Evolutionary conservation across 2,329 filamentous ascomycete genomes (phyloP).

Genomic region (Aureobasidium sp.): DNA sequence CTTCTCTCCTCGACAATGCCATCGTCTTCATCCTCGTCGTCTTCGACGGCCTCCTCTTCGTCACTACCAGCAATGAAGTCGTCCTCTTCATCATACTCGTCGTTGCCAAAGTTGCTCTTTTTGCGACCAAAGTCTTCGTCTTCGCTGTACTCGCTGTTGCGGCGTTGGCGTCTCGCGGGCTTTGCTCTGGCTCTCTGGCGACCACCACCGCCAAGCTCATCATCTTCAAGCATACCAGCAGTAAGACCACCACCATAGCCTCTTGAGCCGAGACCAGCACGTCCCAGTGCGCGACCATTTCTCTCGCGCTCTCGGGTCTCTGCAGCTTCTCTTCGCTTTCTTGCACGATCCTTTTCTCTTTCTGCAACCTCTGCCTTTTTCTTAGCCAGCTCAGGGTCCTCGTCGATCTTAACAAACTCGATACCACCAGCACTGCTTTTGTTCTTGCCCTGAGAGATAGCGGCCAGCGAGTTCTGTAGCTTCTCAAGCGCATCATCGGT

Average conservation of each 20-base stretch:
- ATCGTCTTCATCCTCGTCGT: conserved; percentile 46
- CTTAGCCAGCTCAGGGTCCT: conserved; percentile 69
- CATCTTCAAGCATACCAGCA: conserved; percentile 61
- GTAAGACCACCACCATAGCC: conserved; percentile 50
- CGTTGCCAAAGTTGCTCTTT: conserved; percentile 51
- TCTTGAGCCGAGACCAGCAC: conserved; percentile 40
- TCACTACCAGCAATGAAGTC: conserved; percentile 71
- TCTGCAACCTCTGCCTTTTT: conserved; percentile 65
- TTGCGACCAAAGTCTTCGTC: conserved; percentile 70
- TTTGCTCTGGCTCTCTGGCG: conserved; percentile 17
- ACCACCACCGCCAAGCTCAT: conserved; percentile 32
- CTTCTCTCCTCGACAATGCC: conserved; percentile 30
- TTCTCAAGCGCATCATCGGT: conserved; percentile 64
- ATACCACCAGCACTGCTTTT: conserved; percentile 44
- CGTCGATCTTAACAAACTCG: conserved; percentile 60
- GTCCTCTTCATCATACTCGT: conserved; percentile 73
- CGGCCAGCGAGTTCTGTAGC: conserved; percentile 59
- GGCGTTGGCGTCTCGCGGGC: conserved; percentile 28
- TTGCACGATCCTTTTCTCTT: conserved; percentile 61
- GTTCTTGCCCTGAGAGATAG: conserved; percentile 49
- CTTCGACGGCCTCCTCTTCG: conserved; percentile 46
- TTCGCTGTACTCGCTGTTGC: conserved; percentile 50
- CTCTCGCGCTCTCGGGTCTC: conserved; percentile 56
- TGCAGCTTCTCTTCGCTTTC: conserved; percentile 59
- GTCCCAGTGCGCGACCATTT: conserved; percentile 39